These are phyloP conservation scores for Hypoxylon rickii DNA, from an alignment of 495 filamentous ascomycete genomes.

Conservation along the genomic window DNA sequence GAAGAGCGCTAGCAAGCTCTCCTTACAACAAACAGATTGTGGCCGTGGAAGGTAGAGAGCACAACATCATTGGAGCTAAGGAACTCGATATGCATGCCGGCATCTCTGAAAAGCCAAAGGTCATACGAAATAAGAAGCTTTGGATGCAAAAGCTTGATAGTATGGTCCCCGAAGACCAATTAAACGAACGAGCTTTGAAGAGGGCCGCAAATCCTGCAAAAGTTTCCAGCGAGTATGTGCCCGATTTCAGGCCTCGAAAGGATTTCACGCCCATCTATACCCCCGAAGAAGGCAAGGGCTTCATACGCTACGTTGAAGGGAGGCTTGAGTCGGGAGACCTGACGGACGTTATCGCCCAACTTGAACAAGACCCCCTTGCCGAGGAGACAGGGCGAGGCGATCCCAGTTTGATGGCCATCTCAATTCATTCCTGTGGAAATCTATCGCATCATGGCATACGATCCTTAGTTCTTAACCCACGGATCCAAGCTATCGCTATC, in stretches of 20 bases:
- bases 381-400: slow-evolving; percentile 37
- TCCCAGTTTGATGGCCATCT: slow-evolving; percentile 78
- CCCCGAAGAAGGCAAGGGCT: slow-evolving; percentile 61
- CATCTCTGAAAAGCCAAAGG: slow-evolving; percentile 66
- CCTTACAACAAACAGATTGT: slow-evolving; percentile 87
- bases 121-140: slow-evolving; percentile 76
- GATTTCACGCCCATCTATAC: slow-evolving; percentile 52
- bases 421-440: slow-evolving; percentile 96
- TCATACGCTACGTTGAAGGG: slow-evolving; percentile 69
- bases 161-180: slow-evolving; percentile 41
- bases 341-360: slow-evolving; percentile 55
- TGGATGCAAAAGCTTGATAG: slow-evolving; percentile 56
- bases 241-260: slow-evolving; percentile 52
- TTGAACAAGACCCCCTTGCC: slow-evolving; percentile 37
- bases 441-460: slow-evolving; percentile 92
- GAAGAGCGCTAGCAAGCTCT: slow-evolving; percentile 78
- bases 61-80: slow-evolving; percentile 84
- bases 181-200: slow-evolving; percentile 47
- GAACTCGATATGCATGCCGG: slow-evolving; percentile 78
- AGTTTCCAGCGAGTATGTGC: slow-evolving; percentile 40
- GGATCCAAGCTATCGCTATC: slow-evolving; percentile 85
- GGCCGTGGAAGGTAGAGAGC: slow-evolving; percentile 84
- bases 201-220: slow-evolving; percentile 43
- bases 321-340: slow-evolving; percentile 63
- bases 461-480: slow-evolving; percentile 79